Percentiles rank a stretch among this genome's conserved stretches.
phyloP scores from a whole-genome alignment of 140 eudicot genomes.

The Cichorium intybus region DNA sequence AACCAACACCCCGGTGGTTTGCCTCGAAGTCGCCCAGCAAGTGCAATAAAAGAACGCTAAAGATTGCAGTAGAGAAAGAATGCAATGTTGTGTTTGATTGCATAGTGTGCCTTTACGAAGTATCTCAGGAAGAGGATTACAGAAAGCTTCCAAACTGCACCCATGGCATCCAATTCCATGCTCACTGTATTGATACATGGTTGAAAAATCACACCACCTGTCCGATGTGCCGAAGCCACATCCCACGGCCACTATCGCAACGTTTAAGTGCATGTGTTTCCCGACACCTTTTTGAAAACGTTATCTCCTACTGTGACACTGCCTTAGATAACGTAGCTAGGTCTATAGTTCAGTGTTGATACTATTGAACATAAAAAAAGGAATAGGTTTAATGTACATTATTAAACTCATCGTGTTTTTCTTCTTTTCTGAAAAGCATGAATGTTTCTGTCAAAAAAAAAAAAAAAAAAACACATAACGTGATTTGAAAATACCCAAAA shows the following conservation, averaged over 20 bases:
- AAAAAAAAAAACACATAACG: too few species aligned
- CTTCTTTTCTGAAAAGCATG: too few species aligned
- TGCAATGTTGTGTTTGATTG: too few species aligned
- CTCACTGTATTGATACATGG: conserved; percentile 31
- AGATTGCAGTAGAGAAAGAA: too few species aligned
- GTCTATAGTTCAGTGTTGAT: conserved; percentile 23
- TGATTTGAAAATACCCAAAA: too few species aligned
- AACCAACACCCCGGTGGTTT: too few species aligned
- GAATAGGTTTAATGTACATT: too few species aligned
- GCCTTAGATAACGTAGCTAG: conserved; percentile 22
- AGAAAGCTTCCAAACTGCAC: conserved; percentile 25
- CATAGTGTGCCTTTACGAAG: conserved; percentile 30
- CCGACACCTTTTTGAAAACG: neutral
- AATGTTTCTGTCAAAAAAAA: too few species aligned
- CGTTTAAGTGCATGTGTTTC: conserved; percentile 5
- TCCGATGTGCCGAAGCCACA: conserved; percentile 33
- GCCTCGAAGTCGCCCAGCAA: too few species aligned
- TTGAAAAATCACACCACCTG: conserved; percentile 24
- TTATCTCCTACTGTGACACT: conserved; percentile 18
- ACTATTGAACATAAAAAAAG: conserved; percentile 2
- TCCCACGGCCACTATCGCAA: conserved; percentile 6
- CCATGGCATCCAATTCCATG: conserved; percentile 32
- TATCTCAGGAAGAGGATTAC: conserved; percentile 13
- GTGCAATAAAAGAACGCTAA: too few species aligned
- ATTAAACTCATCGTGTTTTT: too few species aligned